Evolutionary conservation across 2,329 filamentous ascomycete genomes (phyloP), one percentile per base, ranked within the genome.

Genomic region (Claviceps sp.): DNA sequence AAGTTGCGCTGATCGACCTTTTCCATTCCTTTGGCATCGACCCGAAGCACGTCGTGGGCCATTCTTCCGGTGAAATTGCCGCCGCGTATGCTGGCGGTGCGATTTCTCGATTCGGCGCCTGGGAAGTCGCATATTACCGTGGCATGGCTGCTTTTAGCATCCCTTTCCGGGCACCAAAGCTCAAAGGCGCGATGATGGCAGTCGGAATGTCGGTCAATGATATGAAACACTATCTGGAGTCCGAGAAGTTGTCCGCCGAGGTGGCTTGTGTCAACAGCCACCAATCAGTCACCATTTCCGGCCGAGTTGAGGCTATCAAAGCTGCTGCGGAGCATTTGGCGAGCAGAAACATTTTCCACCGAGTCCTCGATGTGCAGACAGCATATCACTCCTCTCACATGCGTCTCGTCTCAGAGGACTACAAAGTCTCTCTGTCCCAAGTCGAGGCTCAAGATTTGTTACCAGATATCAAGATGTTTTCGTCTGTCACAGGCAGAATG

Each of bases 371-470:
- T 2, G 68, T 74, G 13, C 59, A 63, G 5, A 61, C 65, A 3
- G 70, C 71, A 1, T 75, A 75, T 44, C 72, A 75, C 53, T 74
- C 71, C 1, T 62, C 63, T 1, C 69, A 74, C 29, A 74, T 75
- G 71, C 59, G 58, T 20, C 52, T 62, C 1, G 61, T 72, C 4
- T 63, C 65, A 38, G 57, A 63, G 0, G 62, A 63, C n/a, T 74
- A 74, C 53, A 53, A 55, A 6, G 54, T 58, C 2, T 54, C 58
- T 5, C 54, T 72, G 7, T 38, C 47, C 5, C 47, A 54, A 3
- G 53, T 70, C 16, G 34, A 29, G 2, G 45, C 60, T 6, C 40
- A 55, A 44, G 29, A 53, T 42, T 36, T 58, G 50, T 14, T 51
- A 40, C n/a, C 54, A 9, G 52, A 49, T 3, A 50, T 61, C 37